Evolutionary conservation across 257 asterid genomes (phyloP).

Genomic region (Fraxinus anomala): DNA sequence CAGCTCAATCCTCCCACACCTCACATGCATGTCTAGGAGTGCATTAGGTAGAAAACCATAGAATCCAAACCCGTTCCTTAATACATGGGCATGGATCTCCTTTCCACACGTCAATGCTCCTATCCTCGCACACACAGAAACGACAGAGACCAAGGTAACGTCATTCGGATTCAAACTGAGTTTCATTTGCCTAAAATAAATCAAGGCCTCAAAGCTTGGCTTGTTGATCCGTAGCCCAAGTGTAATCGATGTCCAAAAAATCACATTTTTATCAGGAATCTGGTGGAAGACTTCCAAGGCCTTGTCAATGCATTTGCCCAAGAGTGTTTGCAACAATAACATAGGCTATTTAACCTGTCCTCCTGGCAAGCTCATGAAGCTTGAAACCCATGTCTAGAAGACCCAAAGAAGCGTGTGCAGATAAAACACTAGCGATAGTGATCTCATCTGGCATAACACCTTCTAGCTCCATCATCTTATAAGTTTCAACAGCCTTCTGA

Average conservation of each 20-base stretch:
- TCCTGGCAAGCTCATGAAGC: slow-evolving; percentile 73
- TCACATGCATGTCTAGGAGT: slow-evolving; percentile 78
- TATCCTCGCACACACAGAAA: slow-evolving; percentile 78
- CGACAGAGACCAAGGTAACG: slow-evolving; percentile 70
- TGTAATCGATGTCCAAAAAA: slow-evolving; percentile 90
- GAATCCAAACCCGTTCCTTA: slow-evolving; percentile 60
- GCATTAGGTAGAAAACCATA: slow-evolving; percentile 85
- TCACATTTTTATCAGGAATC: slow-evolving; percentile 73
- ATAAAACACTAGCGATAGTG: slow-evolving; percentile 68
- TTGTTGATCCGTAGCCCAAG: slow-evolving; percentile 77
- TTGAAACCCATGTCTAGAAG: slow-evolving; percentile 60
- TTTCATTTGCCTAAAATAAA: slow-evolving; percentile 72
- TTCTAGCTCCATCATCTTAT: slow-evolving; percentile 58
- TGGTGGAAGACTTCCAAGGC: slow-evolving; percentile 78
- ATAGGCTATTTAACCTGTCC: slow-evolving; percentile 53
- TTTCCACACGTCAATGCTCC: slow-evolving; percentile 92
- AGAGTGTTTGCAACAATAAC: slow-evolving; percentile 72
- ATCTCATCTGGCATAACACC: slow-evolving; percentile 80
- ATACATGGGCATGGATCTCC: slow-evolving; percentile 82
- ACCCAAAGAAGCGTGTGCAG: slow-evolving; percentile 81
- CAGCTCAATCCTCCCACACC: slow-evolving; percentile 72
- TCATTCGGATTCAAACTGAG: slow-evolving; percentile 60
- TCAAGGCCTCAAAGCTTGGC: slow-evolving; percentile 75
- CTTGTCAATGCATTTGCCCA: slow-evolving; percentile 63
- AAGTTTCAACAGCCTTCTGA: slow-evolving; percentile 59